These are phyloP conservation scores for Diaporthe sp. DNA, from an alignment of 2,329 filamentous ascomycete species.

Conservation along the genomic window DNA sequence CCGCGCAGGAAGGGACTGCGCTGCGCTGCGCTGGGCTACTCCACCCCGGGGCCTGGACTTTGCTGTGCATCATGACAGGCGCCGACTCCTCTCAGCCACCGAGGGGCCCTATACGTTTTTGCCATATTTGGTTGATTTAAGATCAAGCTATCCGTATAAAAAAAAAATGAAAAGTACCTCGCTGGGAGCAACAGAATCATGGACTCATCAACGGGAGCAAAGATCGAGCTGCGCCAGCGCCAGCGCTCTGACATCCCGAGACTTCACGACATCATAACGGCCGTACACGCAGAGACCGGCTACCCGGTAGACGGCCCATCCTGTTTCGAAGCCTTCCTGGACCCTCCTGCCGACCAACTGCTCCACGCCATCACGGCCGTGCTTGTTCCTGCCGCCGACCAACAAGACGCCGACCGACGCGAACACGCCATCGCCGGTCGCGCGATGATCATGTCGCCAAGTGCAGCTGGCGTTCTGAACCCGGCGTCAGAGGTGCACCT, in stretches of 20 bases:
- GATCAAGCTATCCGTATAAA: not conserved
- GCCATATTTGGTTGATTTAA: not conserved
- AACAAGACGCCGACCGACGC: not conserved
- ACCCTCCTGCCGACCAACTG: not conserved
- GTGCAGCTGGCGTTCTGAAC: not conserved
- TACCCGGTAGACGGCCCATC: not conserved
- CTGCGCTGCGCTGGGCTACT: not conserved
- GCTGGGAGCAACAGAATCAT: not conserved
- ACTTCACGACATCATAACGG: not conserved
- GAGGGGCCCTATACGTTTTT: accelerated
- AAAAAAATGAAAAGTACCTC: not conserved
- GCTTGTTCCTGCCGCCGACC: not conserved
- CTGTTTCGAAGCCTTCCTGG: not conserved
- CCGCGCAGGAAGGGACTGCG: not conserved
- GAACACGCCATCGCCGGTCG: not conserved
- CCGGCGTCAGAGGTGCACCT: not conserved
- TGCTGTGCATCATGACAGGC: not conserved
- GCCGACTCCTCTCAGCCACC: not conserved
- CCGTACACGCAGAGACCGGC: not conserved
- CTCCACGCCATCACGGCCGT: slow-evolving; percentile 8
- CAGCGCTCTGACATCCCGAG: not conserved
- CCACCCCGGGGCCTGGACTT: not conserved
- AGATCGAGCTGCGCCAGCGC: not conserved
- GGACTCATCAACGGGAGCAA: not conserved
- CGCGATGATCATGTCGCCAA: slow-evolving; percentile 22